Conservation (phyloP, 495 filamentous ascomycete genomes). For the Aspergillus incahuasiensis region DNA sequence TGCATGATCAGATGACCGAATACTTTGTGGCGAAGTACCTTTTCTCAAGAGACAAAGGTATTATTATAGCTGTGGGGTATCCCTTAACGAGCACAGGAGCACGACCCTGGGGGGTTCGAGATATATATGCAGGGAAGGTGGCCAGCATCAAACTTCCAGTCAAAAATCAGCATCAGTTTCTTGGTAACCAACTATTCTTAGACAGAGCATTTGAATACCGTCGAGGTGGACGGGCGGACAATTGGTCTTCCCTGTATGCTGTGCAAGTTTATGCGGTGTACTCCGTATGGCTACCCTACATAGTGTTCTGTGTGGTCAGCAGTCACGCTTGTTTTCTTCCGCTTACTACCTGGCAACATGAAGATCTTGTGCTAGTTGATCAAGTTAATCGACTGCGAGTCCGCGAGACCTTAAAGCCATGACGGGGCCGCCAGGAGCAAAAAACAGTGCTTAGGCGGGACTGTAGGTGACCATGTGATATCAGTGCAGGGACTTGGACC, state of each 20-base stretch:
- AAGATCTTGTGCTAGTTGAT: neutral
- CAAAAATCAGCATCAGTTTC: neutral
- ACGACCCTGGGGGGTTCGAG: neutral
- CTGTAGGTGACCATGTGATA: conserved; percentile 5
- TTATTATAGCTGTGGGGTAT: neutral
- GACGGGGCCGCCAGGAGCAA: neutral
- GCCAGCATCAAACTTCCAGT: neutral
- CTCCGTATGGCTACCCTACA: neutral
- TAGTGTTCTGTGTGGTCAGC: neutral
- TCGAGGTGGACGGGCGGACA: neutral
- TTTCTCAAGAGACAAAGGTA: neutral
- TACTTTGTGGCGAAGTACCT: neutral
- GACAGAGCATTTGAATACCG: conserved; percentile 1
- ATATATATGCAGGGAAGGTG: neutral
- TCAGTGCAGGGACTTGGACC: neutral
- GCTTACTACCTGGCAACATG: neutral
- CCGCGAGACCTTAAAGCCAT: too few species aligned
- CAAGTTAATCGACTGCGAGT: neutral
- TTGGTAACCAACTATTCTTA: neutral
- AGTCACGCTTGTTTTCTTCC: neutral
- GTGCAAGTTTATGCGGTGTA: neutral
- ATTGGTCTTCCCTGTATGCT: neutral
- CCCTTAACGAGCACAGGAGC: neutral
- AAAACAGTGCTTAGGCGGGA: neutral
- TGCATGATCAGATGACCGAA: neutral